Evolutionary conservation across 192 early-diverging fungal species (phyloP).

Genomic region (Coemansia sp.): DNA sequence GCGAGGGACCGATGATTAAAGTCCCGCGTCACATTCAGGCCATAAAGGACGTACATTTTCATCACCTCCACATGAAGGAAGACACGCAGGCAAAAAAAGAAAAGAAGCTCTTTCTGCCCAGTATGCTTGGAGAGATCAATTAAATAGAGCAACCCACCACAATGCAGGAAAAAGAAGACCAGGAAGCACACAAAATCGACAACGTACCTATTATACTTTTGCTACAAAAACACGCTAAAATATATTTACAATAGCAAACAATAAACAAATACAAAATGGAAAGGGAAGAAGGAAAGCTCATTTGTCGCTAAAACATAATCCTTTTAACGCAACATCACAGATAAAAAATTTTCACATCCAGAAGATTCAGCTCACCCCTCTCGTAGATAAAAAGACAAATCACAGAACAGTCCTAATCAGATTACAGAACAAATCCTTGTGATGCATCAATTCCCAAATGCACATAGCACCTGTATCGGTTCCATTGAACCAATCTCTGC

Average conservation of each 20-base stretch:
- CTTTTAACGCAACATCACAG: background rate
- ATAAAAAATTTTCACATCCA: too few relatives aligned
- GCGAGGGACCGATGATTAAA: slow-evolving; percentile 54
- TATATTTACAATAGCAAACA: background rate
- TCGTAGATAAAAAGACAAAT: too few relatives aligned
- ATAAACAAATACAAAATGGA: slow-evolving; percentile 7
- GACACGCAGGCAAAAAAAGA: background rate
- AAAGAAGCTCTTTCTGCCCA: background rate
- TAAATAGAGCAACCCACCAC: too few relatives aligned
- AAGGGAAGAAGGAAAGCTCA: background rate
- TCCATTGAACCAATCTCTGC: too few relatives aligned
- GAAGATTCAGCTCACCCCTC: too few relatives aligned
- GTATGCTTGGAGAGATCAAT: background rate
- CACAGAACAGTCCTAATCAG: too few relatives aligned
- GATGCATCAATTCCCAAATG: too few relatives aligned
- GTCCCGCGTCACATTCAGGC: slow-evolving; percentile 56
- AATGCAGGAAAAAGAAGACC: background rate
- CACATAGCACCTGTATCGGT: too few relatives aligned
- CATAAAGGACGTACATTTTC: slow-evolving; percentile 41
- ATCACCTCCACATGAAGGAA: slow-evolving; percentile 42
- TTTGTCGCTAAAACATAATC: background rate
- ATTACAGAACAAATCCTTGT: too few relatives aligned
- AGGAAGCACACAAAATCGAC: background rate
- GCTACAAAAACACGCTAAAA: background rate
- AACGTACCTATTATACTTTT: background rate